These are phyloP conservation scores for Clathrus columnatus DNA, from an alignment of 768 basidiomycete species.

Conservation along the genomic window DNA sequence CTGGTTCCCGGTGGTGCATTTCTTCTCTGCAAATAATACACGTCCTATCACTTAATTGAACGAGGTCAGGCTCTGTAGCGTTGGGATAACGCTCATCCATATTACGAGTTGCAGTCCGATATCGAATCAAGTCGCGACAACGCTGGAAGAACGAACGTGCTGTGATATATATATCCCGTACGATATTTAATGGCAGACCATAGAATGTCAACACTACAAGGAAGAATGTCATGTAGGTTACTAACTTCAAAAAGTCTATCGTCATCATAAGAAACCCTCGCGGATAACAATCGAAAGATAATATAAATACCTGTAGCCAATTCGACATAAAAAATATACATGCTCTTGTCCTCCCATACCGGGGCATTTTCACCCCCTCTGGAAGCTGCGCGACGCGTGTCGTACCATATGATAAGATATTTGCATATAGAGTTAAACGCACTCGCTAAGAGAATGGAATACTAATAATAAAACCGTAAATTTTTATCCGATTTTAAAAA, in stretches of 20 bases:
- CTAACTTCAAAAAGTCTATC: constrained; percentile 85
- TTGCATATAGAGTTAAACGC: constrained; percentile 71
- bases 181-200: constrained; percentile 91
- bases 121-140: constrained; percentile 80
- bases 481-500: not conserved
- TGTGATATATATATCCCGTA: constrained; percentile 95
- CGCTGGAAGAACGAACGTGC: constrained; percentile 86
- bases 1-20: constrained; percentile 46
- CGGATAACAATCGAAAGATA: not conserved
- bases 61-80: constrained; percentile 79
- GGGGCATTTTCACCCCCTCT: constrained; percentile 79
- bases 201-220: constrained; percentile 88
- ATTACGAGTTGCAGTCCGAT: constrained; percentile 88
- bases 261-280: not conserved
- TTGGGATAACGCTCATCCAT: constrained; percentile 96
- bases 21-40: constrained; percentile 99
- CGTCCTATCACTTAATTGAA: constrained; percentile 74
- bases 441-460: constrained; percentile 80
- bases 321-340: constrained; percentile 94
- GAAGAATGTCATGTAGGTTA: constrained; percentile 92
- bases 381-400: constrained; percentile 68
- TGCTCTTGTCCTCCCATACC: constrained; percentile 96
- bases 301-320: constrained; percentile 65
- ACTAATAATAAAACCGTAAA: constrained; percentile 36
- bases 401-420: constrained; percentile 73